A percentile compares a stretch with the other conserved stretches of the same genome.
These are phyloP conservation scores for Rutstroemia sp. DNA, from an alignment of 2,329 filamentous ascomycete species.

Conservation along the genomic window DNA sequence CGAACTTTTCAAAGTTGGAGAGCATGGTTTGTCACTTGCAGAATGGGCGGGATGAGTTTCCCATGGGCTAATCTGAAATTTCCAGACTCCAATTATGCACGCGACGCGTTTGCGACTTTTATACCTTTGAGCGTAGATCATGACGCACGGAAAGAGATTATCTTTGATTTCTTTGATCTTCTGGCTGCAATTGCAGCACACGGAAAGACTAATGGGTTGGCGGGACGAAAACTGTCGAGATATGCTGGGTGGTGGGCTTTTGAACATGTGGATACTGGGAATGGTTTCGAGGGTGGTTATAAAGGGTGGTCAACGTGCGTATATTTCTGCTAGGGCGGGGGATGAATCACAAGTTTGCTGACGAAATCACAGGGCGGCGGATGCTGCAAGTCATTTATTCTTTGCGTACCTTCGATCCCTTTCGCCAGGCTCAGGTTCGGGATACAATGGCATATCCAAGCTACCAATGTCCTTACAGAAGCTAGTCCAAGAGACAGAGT, in stretches of 20 bases:
- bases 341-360: neutral
- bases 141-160: constrained; percentile 75
- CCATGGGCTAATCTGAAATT: neutral
- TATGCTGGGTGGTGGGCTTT: constrained; percentile 99
- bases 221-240: constrained; percentile 86
- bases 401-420: constrained; percentile 93
- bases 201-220: constrained; percentile 86
- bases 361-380: constrained; percentile 60
- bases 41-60: too few relatives aligned
- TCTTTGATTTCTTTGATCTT: constrained; percentile 94
- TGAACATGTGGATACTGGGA: constrained; percentile 77
- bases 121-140: constrained; percentile 91
- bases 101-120: constrained; percentile 92
- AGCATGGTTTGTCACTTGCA: constrained; percentile 58
- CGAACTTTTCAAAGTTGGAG: constrained; percentile 89
- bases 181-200: constrained; percentile 86
- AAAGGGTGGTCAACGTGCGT: constrained; percentile 74
- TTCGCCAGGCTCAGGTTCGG: constrained; percentile 65
- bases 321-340: neutral
- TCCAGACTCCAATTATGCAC: constrained; percentile 80
- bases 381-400: constrained; percentile 94
- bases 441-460: constrained; percentile 70
- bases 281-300: constrained; percentile 92
- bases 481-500: constrained; percentile 85
- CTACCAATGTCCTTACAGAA: constrained; percentile 88